Conservation (phyloP, 2,329 filamentous ascomycete species). For the Fusarium cyanostomum region DNA sequence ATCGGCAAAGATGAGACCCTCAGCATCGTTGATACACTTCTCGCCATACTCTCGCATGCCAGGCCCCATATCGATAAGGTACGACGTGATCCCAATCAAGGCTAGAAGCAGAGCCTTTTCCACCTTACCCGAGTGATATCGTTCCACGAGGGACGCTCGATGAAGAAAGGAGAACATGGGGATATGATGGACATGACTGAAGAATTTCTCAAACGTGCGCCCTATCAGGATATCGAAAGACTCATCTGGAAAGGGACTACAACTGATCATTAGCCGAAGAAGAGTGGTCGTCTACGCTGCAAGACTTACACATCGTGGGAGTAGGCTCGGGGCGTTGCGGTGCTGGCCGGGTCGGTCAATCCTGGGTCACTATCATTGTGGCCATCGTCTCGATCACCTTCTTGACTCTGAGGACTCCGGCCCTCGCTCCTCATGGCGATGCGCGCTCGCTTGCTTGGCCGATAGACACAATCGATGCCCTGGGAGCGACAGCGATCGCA, state of each 20-base stretch:
- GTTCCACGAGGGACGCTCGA: slow-evolving; percentile 67
- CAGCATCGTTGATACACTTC: slow-evolving; percentile 64
- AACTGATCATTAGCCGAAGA: slow-evolving; percentile 32
- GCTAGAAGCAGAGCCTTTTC: slow-evolving; percentile 64
- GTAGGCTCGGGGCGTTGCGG: slow-evolving; percentile 48
- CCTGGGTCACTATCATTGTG: slow-evolving; percentile 49
- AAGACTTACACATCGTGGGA: slow-evolving; percentile 48
- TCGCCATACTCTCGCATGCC: slow-evolving; percentile 62
- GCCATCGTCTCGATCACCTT: slow-evolving; percentile 48
- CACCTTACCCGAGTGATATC: slow-evolving; percentile 65
- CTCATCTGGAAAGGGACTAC: slow-evolving; percentile 51
- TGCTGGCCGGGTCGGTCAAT: slow-evolving; percentile 47
- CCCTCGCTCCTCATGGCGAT: slow-evolving; percentile 39
- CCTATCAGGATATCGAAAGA: slow-evolving; percentile 60
- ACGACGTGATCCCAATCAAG: slow-evolving; percentile 64
- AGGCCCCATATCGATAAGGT: slow-evolving; percentile 64
- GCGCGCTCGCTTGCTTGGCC: slow-evolving; percentile 56
- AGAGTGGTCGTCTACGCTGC: background rate
- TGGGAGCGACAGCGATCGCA: slow-evolving; percentile 62
- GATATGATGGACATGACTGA: slow-evolving; percentile 67
- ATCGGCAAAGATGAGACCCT: slow-evolving; percentile 61
- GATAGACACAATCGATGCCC: slow-evolving; percentile 65
- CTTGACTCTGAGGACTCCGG: slow-evolving; percentile 48
- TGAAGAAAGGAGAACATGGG: slow-evolving; percentile 68
- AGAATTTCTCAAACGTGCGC: slow-evolving; percentile 65